Percentiles rank a stretch among this genome's conserved stretches.
phyloP scores from a whole-genome alignment of 169 alveolate genomes.

The Plasmodium yoelii region DNA sequence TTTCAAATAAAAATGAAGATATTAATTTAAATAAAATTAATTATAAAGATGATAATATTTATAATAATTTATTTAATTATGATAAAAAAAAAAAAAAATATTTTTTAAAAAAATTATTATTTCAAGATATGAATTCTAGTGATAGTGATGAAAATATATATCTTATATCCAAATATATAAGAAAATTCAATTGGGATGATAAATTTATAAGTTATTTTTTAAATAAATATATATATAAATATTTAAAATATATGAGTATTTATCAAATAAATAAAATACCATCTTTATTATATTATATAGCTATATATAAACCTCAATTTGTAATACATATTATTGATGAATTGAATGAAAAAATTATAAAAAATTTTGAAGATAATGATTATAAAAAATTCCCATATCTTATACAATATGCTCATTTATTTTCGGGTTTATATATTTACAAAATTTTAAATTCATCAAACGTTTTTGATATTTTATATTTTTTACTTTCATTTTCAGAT shows the following conservation, averaged over 20 bases:
- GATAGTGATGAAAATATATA: not conserved
- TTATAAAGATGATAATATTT: too few species aligned
- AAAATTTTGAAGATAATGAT: conserved; percentile 31
- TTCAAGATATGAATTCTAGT: conserved; percentile 18
- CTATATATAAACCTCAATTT: conserved; percentile 47
- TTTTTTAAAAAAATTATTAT: conserved; percentile 48
- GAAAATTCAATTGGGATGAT: conserved; percentile 66
- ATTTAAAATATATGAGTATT: conserved; percentile 48
- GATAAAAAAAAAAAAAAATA: conserved; percentile 31
- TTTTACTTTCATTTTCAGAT: conserved; percentile 44
- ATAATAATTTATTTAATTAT: too few species aligned
- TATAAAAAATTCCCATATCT: conserved; percentile 12
- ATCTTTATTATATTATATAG: conserved; percentile 35
- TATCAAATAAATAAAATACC: conserved; percentile 52
- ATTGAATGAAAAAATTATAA: conserved; percentile 44
- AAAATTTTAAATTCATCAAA: conserved; percentile 29
- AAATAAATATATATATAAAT: conserved; percentile 54
- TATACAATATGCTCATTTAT: conserved; percentile 50
- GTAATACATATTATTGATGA: conserved; percentile 70
- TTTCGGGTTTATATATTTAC: conserved; percentile 37
- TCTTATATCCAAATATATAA: conserved; percentile 23
- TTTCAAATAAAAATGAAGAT: not conserved
- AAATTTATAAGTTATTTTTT: conserved; percentile 2
- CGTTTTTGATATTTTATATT: conserved; percentile 54
- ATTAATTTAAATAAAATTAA: too few species aligned